Evolutionary conservation across 176 grass and related monocot genomes (phyloP).

Genomic region (Phoenix dactylifera): DNA sequence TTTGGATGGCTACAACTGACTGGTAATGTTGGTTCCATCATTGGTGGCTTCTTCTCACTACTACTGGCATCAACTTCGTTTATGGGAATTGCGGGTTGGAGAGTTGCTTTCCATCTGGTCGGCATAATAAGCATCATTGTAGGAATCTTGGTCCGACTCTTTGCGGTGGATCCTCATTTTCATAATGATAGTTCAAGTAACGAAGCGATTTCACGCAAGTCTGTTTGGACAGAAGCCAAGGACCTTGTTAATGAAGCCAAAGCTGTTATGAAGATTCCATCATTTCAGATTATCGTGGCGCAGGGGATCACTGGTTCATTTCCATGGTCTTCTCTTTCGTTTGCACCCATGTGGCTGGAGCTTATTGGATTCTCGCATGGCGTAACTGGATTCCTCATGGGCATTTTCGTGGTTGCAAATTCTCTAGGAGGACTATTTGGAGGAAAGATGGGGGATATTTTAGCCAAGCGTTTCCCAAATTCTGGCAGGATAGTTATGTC

Average conservation of each 20-base stretch:
- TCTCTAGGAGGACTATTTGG: slow-evolving; percentile 63
- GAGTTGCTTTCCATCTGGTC: slow-evolving; percentile 60
- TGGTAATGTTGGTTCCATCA: slow-evolving; percentile 59
- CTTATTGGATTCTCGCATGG: slow-evolving; percentile 57
- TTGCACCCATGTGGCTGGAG: slow-evolving; percentile 81
- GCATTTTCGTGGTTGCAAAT: slow-evolving; percentile 38
- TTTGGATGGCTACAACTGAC: slow-evolving; percentile 91
- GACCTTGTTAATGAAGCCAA: slow-evolving; percentile 46
- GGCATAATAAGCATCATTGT: slow-evolving; percentile 54
- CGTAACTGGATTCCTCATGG: slow-evolving; percentile 36
- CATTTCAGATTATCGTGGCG: slow-evolving; percentile 93
- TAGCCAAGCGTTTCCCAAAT: slow-evolving; percentile 47
- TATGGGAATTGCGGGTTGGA: slow-evolving; percentile 65
- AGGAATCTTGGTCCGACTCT: slow-evolving; percentile 42
- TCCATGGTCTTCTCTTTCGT: slow-evolving; percentile 72
- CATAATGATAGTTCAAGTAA: background rate
- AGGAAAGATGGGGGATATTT: slow-evolving; percentile 66
- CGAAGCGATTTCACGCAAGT: slow-evolving; percentile 14
- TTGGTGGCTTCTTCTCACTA: slow-evolving; percentile 54
- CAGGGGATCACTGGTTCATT: slow-evolving; percentile 87
- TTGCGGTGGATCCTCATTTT: slow-evolving; percentile 67
- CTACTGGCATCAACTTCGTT: slow-evolving; percentile 52
- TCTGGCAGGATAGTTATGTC: slow-evolving; percentile 60
- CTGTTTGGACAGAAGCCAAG: slow-evolving; percentile 40
- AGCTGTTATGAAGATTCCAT: slow-evolving; percentile 52